Base-by-base conservation (phyloP, 371 early-diverging fungal genomes). In the Rhizomucor miehei region DNA sequence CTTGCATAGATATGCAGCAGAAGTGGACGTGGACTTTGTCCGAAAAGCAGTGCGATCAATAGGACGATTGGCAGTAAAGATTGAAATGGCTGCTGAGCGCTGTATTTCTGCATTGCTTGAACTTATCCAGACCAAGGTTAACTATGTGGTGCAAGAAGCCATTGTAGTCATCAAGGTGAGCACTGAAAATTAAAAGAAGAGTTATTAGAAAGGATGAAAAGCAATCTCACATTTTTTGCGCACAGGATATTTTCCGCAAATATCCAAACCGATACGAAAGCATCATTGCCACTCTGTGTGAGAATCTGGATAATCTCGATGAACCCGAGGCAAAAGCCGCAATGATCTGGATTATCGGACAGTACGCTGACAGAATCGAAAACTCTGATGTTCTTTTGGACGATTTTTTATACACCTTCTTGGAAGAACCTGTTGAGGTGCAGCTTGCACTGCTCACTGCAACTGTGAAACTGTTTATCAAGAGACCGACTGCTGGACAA, bases 11-110 rank as follows among this genome's bases (percentile, higher is more conserved):
- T 94, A 95, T 67, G 92, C 96, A 5, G 87, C 90, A 49, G 99
- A 98, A 67, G 95, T 98, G 1, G 99, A 98, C 66, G 93, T 96
- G 13, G 96, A 95, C 55, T 97, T 98, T 82, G 96, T 94, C 9
- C 84, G 94, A 21, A 92, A 92, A 62, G 79, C 94, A 9, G 91
- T 98, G 11, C 77, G 86, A 35, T 91, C 95, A 1, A 96, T 98
- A 65, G 95, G 97, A 24, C 85, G 92, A 13, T 85, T 94, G 56
- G 98, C 97, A 1, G 87, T 97, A 51, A 95, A 94, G 77, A 89
- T 94, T 58, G 91, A 92, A 43, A 67, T 80, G 17, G 90, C 95
- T 1, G 87, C 97, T 13, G 93, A 94, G 45, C 79, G 88, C 16
- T 95, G 97, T 51, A 88, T 97, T 40, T 79, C 88, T 24, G 89